Conservation (phyloP, 2,329 filamentous ascomycete genomes). For the Pseudogymnoascus sp. region DNA sequence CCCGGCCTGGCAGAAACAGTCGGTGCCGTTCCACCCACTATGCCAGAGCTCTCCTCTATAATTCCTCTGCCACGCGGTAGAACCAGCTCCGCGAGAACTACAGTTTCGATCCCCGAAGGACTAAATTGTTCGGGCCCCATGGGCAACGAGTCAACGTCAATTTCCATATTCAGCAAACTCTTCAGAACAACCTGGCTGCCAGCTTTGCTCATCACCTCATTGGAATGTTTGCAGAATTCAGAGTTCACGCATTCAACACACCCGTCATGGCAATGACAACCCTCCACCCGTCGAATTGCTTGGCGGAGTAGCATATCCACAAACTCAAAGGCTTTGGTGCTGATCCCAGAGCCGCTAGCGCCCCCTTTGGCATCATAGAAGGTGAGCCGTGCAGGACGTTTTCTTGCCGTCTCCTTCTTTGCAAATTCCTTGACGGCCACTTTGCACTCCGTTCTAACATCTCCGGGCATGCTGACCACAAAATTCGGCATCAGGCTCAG, state of each 20-base stretch:
- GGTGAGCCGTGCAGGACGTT: slow-evolving; percentile 78
- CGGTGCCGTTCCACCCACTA: not conserved
- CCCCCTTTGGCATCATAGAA: slow-evolving; percentile 96
- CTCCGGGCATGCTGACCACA: slow-evolving; percentile 80
- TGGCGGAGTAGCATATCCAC: slow-evolving; percentile 69
- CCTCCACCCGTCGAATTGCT: slow-evolving; percentile 67
- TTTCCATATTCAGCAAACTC: slow-evolving; percentile 63
- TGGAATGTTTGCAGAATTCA: slow-evolving; percentile 75
- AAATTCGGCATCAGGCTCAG: slow-evolving; percentile 83
- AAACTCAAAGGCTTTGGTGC: slow-evolving; percentile 89
- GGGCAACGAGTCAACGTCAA: slow-evolving; percentile 76
- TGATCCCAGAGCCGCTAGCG: slow-evolving; percentile 73
- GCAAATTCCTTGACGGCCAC: slow-evolving; percentile 80
- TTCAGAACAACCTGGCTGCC: slow-evolving; percentile 76
- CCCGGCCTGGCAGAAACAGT: not conserved
- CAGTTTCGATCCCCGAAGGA: slow-evolving; percentile 71
- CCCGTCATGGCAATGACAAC: slow-evolving; percentile 68
- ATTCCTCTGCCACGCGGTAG: slow-evolving; percentile 15
- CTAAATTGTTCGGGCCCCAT: slow-evolving; percentile 71
- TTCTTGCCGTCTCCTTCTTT: slow-evolving; percentile 58
- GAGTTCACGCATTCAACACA: slow-evolving; percentile 87
- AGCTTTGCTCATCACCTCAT: slow-evolving; percentile 89
- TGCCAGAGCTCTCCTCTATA: not conserved
- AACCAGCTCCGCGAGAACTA: slow-evolving; percentile 65
- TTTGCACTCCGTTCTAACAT: slow-evolving; percentile 94